These are phyloP conservation scores for Neophaeococcomyces aloes DNA, from an alignment of 2,329 filamentous ascomycete species.

Conservation along the genomic window DNA sequence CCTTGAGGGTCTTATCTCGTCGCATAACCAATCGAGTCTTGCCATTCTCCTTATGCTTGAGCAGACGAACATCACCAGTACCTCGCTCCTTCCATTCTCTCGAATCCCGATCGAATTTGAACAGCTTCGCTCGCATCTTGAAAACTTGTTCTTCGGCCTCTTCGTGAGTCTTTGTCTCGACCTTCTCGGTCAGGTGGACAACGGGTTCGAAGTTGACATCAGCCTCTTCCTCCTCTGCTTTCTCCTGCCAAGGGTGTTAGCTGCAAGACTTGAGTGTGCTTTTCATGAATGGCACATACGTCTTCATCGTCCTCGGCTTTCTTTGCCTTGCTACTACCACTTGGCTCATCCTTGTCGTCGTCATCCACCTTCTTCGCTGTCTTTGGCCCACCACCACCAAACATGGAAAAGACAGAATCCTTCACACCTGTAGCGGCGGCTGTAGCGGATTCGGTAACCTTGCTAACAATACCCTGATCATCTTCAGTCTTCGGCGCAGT, in stretches of 20 bases:
- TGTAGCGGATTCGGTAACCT: conserved; percentile 16
- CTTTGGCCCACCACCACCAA: conserved; percentile 94
- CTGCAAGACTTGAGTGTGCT: conserved; percentile 10
- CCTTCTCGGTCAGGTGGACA: conserved; percentile 88
- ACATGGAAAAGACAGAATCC: conserved; percentile 86
- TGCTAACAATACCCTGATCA: conserved; percentile 18
- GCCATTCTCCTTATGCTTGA: conserved; percentile 98
- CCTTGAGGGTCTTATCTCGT: conserved; percentile 98
- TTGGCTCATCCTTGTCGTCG: conserved; percentile 72
- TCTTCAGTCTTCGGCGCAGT: conserved; percentile 16
- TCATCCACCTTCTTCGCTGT: conserved; percentile 77
- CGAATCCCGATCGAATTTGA: conserved; percentile 87
- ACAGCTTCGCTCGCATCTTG: conserved; percentile 99
- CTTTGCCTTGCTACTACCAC: conserved; percentile 76
- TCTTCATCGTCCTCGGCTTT: conserved; percentile 46
- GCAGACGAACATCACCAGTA: conserved; percentile 86
- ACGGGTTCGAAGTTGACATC: conserved; percentile 97
- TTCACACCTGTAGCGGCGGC: conserved; percentile 22
- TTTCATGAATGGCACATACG: conserved; percentile 28
- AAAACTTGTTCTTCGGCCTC: conserved; percentile 94
- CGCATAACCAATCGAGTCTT: conserved; percentile 98
- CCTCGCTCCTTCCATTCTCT: conserved; percentile 99
- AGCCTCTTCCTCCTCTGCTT: conserved; percentile 72
- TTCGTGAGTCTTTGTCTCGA: conserved; percentile 96
- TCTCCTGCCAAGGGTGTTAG: conserved; percentile 14